Conservation (phyloP, 305 asterid species). For the Petunia hybrid region DNA sequence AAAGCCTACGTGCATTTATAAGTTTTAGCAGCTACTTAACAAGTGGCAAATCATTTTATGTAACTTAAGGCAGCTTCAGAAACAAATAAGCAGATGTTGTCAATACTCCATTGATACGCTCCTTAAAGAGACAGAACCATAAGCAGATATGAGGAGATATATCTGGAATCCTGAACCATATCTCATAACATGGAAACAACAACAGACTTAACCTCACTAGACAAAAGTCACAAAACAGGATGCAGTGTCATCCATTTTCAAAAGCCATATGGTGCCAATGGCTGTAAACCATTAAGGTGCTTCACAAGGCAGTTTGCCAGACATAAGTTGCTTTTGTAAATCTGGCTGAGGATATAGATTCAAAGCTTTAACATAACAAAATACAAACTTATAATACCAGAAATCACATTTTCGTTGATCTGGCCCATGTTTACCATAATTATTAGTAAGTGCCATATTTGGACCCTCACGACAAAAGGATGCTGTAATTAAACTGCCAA, state of each 20-base stretch:
- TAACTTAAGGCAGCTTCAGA: not conserved
- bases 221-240: not conserved
- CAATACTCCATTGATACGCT: not conserved
- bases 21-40: not conserved
- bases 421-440: not conserved
- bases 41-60: slow-evolving; percentile 15
- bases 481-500: not conserved
- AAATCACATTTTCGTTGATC: not conserved
- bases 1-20: not conserved
- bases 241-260: not conserved
- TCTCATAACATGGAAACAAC: not conserved
- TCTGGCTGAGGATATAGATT: not conserved
- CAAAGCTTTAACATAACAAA: slow-evolving; percentile 7
- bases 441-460: not conserved
- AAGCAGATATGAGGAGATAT: slow-evolving; percentile 11
- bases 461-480: not conserved
- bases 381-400: not conserved
- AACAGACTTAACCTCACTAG: slow-evolving; percentile 9
- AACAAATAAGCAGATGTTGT: slow-evolving; percentile 8
- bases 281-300: not conserved
- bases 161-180: slow-evolving; percentile 10
- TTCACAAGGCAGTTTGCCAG: not conserved
- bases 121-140: slow-evolving; percentile 17
- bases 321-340: not conserved
- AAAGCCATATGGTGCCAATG: not conserved